These are phyloP conservation scores for Trichoderma atrobrunneum DNA, from an alignment of 2,329 filamentous ascomycete species.

Conservation along the genomic window DNA sequence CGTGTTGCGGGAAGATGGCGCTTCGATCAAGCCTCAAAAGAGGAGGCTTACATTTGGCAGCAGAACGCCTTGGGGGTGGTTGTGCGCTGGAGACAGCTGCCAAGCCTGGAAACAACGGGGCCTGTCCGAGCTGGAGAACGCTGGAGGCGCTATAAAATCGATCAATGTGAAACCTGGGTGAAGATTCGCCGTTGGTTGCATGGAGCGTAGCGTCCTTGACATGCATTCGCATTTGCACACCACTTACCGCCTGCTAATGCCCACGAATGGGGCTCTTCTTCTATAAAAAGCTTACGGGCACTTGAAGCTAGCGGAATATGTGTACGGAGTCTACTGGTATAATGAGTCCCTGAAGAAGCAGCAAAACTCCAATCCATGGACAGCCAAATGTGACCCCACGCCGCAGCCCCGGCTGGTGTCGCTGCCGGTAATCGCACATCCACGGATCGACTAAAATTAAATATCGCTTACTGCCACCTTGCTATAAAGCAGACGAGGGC, in stretches of 20 bases:
- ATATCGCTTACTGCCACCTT: constrained; percentile 1
- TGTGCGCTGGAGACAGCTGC: constrained; percentile 2
- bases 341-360: background rate
- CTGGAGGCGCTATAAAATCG: background rate
- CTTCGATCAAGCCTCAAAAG: constrained; percentile 13
- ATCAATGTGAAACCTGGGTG: background rate
- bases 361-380: background rate
- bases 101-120: constrained; percentile 8
- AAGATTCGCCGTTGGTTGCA: background rate
- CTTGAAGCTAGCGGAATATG: background rate
- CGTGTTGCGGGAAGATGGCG: constrained; percentile 1
- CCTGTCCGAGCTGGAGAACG: background rate
- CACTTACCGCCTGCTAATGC: background rate
- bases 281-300: background rate
- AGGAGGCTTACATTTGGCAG: constrained; percentile 12
- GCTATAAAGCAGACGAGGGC: background rate
- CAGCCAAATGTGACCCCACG: background rate
- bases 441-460: constrained; percentile 13
- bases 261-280: background rate
- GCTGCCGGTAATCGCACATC: constrained; percentile 9
- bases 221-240: background rate
- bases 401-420: background rate
- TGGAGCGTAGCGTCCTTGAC: background rate
- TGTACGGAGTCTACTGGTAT: background rate
- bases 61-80: background rate